Evolutionary conservation across 2,329 filamentous ascomycete genomes (phyloP), one percentile per base, ranked within the genome.

Genomic region (Fusarium haematococcum): DNA sequence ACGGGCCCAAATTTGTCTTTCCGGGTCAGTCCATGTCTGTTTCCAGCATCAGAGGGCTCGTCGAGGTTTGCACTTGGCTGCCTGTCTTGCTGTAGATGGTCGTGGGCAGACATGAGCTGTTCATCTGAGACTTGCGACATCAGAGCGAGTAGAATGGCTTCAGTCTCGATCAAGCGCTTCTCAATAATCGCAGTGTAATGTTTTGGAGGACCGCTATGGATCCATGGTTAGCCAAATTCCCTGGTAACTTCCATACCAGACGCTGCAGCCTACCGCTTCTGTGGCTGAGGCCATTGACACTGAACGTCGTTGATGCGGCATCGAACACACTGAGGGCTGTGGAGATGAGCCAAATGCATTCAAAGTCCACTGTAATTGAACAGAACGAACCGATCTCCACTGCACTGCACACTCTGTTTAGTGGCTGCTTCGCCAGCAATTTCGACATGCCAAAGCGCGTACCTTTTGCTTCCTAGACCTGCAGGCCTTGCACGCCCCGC

Each of bases 381-480:
- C 13, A 58, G 16, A 3, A 58, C 56, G 23, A 37, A 58, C 56
- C 56, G 30, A 58, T 58, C 56, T 58, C 56, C 56, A 14, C 56
- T 58, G 8, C 56, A 58, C 56, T 58, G 8, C 6, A 13, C 43
- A 13, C 18, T 32, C 10, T 16, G 7, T 33, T 58, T 58, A 58
- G 54, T 30, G 20, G 7, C 39, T 61, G n/a, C 58, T 43, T 48
- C 14, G 7, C 43, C 43, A 48, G 23, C 16, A 61, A 11, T n/a
- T 8, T 20, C 39, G 23, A 20, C 25, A 20, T 41, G 50, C 14
- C n/a, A 32, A 33, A 32, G 16, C 20, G 16, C 58, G n/a, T 39
- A 61, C 58, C 58, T 48, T 61, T 48, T 61, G 58, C 58, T 61
- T 61, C 35, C 41, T 48, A 3, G 58, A 61, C 37, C 58, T 43